Conservation (phyloP, 805 yeast genomes). For the Candida adriatica region DNA sequence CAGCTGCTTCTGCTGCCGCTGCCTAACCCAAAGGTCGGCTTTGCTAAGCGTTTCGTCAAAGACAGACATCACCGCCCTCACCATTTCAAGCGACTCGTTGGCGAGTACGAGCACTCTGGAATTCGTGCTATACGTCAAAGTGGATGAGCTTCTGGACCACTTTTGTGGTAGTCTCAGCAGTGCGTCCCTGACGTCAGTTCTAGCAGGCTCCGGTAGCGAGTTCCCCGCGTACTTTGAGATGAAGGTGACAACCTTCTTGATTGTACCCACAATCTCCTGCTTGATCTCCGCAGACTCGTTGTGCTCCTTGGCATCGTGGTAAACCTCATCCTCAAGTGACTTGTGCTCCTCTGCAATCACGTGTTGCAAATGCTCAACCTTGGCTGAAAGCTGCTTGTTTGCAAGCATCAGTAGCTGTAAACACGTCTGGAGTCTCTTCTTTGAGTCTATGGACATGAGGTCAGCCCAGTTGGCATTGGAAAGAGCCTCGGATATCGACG, state of each 20-base stretch:
- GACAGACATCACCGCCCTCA: conserved; percentile 71
- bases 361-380: conserved; percentile 59
- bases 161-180: conserved; percentile 68
- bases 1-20: conserved; percentile 32
- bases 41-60: conserved; percentile 79
- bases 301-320: conserved; percentile 28
- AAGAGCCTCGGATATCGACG: conserved; percentile 31
- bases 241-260: conserved; percentile 78
- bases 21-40: conserved; percentile 79
- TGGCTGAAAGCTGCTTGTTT: conserved; percentile 62
- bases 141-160: conserved; percentile 42
- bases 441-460: conserved; percentile 57
- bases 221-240: conserved; percentile 80
- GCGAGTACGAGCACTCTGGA: conserved; percentile 77
- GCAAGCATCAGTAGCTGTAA: conserved; percentile 76
- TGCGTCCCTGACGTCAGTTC: conserved; percentile 73
- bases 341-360: conserved; percentile 42
- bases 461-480: conserved; percentile 30
- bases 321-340: conserved; percentile 23
- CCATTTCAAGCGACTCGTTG: conserved; percentile 80
- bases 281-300: conserved; percentile 39
- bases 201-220: conserved; percentile 69
- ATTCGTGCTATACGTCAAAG: conserved; percentile 35
- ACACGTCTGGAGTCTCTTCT: conserved; percentile 70
- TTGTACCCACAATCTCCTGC: conserved; percentile 80